Evolutionary conservation across 1,284 basidiomycete species (phyloP).

Genomic region (Ganoderma lingzhi): DNA sequence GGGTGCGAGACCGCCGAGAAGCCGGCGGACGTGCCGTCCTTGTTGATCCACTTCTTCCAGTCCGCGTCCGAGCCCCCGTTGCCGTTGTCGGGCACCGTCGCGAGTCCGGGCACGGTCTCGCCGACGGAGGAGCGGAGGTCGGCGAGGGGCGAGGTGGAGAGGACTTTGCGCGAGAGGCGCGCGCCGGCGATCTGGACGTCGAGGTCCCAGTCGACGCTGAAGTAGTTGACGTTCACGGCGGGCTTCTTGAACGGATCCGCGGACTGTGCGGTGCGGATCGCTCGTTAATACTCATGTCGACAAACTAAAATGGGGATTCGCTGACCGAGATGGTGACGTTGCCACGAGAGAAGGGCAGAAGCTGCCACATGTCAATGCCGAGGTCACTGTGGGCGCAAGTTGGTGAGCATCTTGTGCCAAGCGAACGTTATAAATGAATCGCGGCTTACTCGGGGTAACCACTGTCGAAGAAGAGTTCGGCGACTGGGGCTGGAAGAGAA

Average conservation of each 20-base stretch:
- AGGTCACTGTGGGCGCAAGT: conserved; percentile 43
- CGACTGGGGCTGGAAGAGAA: conserved; percentile 52
- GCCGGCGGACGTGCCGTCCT: conserved; percentile 30
- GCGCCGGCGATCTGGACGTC: conserved; percentile 57
- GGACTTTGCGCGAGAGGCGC: conserved; percentile 53
- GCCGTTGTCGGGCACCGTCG: conserved; percentile 49
- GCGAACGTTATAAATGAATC: neutral
- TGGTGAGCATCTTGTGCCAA: neutral
- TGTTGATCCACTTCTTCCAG: conserved; percentile 54
- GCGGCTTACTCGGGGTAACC: conserved; percentile 29
- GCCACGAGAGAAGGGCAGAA: conserved; percentile 63
- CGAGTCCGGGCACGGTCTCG: conserved; percentile 49
- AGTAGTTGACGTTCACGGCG: conserved; percentile 56
- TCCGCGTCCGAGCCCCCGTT: conserved; percentile 51
- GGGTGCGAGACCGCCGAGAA: conserved; percentile 61
- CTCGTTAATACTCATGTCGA: neutral
- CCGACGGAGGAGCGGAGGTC: conserved; percentile 35
- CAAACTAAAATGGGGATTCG: neutral
- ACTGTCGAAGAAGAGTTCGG: conserved; percentile 44
- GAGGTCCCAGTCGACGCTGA: conserved; percentile 55
- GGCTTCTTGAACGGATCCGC: conserved; percentile 56
- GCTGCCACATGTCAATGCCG: conserved; percentile 59
- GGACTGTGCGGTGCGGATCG: conserved; percentile 40
- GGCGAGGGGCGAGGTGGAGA: conserved; percentile 48
- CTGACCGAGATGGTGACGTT: conserved; percentile 54